These are phyloP conservation scores for Bruguiera gymnorhiza DNA, from an alignment of 345 rosid species.

Conservation along the genomic window DNA sequence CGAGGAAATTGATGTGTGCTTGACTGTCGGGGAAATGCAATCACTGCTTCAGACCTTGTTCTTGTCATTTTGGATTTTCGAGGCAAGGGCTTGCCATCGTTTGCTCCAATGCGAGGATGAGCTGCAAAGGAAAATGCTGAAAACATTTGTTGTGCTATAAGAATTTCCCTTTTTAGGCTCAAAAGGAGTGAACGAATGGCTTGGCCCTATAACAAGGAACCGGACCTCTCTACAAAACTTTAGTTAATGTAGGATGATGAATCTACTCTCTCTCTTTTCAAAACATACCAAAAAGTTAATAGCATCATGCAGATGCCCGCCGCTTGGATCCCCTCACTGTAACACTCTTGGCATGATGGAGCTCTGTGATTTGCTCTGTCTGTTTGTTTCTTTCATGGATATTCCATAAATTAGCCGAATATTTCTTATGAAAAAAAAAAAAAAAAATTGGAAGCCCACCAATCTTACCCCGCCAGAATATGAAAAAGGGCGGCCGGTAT, in stretches of 20 bases:
- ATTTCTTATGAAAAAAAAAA: not conserved
- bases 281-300: not conserved
- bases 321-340: not conserved
- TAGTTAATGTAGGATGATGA: not conserved
- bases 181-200: not conserved
- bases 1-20: conserved; percentile 16
- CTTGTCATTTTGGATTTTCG: conserved; percentile 7
- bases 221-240: not conserved
- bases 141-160: conserved; percentile 18
- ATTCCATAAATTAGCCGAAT: not conserved
- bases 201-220: not conserved
- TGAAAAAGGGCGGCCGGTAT: no score
- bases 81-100: conserved; percentile 15
- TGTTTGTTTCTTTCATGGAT: not conserved
- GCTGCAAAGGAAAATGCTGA: conserved; percentile 20
- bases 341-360: no score
- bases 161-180: not conserved
- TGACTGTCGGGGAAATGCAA: conserved; percentile 25
- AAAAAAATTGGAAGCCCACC: no score
- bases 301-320: no score
- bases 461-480: not conserved
- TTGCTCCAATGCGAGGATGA: conserved; percentile 22
- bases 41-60: conserved; percentile 27
- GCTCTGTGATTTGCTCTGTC: not conserved
- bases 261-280: not conserved